These are phyloP conservation scores for Colletotrichum sp. DNA, from an alignment of 2,329 filamentous ascomycete species.

Conservation along the genomic window DNA sequence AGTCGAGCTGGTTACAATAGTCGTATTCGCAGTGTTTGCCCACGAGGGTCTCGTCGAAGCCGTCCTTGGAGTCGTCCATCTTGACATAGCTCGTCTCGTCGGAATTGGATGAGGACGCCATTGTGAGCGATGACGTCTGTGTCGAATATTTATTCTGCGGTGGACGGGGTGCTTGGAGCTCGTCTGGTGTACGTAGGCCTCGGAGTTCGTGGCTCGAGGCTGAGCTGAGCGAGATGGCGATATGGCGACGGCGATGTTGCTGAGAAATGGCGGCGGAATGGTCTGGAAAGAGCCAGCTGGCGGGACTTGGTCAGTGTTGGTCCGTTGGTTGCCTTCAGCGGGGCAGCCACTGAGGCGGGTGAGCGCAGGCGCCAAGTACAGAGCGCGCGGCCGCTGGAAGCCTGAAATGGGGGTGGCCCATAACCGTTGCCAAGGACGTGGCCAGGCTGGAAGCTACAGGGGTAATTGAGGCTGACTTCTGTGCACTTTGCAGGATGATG, in stretches of 20 bases:
- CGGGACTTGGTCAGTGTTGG: slow-evolving; percentile 1
- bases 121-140: slow-evolving; percentile 31
- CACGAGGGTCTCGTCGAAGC: slow-evolving; percentile 79
- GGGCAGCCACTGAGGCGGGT: neutral
- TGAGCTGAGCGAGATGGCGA: neutral
- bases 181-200: neutral
- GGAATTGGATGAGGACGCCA: slow-evolving; percentile 57
- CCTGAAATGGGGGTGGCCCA: neutral
- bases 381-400: slow-evolving; percentile 8
- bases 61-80: slow-evolving; percentile 64
- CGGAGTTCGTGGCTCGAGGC: neutral
- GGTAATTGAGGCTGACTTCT: neutral
- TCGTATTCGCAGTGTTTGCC: slow-evolving; percentile 90
- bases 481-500: neutral
- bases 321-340: neutral
- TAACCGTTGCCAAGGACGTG: neutral
- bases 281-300: slow-evolving; percentile 21
- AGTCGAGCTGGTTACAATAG: slow-evolving; percentile 95
- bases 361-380: slow-evolving; percentile 12
- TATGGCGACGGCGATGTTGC: neutral
- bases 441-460: neutral
- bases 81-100: slow-evolving; percentile 67
- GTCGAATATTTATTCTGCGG: neutral
- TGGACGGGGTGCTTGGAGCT: neutral
- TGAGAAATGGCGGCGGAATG: slow-evolving; percentile 17